Evolutionary conservation across 2,329 filamentous ascomycete species (phyloP).

Genomic region (Diatrype stigma): DNA sequence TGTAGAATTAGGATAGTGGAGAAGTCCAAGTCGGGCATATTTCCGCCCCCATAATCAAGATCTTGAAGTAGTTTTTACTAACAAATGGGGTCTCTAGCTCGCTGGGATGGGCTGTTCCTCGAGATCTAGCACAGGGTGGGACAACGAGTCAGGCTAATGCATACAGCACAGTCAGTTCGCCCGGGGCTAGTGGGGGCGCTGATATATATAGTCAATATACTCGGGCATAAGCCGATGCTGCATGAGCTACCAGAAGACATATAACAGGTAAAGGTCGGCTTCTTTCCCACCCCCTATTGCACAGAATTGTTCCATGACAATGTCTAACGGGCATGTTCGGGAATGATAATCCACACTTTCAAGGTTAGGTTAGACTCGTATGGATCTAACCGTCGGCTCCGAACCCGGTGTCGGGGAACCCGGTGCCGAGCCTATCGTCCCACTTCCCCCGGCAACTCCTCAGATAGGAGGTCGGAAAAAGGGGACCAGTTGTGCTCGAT

Average conservation of each 20-base stretch:
- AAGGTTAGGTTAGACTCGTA: not conserved
- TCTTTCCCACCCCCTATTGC: not conserved
- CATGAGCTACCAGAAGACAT: not conserved
- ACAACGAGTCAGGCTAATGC: no score
- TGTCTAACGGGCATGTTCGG: not conserved
- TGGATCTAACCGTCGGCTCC: slow-evolving; percentile 4
- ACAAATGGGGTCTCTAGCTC: no score
- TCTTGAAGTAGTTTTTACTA: no score
- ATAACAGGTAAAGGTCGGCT: slow-evolving; percentile 5
- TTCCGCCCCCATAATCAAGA: no score
- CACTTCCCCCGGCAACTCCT: not conserved
- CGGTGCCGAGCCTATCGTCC: not conserved
- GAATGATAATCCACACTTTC: slow-evolving; percentile 1
- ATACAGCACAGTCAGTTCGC: no score
- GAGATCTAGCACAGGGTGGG: no score
- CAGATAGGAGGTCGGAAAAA: slow-evolving; percentile 15
- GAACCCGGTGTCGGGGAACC: slow-evolving; percentile 2
- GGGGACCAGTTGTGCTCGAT: slow-evolving; percentile 29
- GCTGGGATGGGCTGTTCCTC: no score
- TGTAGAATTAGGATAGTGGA: no score
- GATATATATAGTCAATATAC: no score
- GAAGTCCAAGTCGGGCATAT: no score
- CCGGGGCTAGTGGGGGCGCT: no score
- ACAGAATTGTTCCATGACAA: not conserved
- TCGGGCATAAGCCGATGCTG: slow-evolving; percentile 7